Evolutionary conservation across 2,329 filamentous ascomycete species (phyloP).

Genomic region (Colletotrichum gloeosporioides): DNA sequence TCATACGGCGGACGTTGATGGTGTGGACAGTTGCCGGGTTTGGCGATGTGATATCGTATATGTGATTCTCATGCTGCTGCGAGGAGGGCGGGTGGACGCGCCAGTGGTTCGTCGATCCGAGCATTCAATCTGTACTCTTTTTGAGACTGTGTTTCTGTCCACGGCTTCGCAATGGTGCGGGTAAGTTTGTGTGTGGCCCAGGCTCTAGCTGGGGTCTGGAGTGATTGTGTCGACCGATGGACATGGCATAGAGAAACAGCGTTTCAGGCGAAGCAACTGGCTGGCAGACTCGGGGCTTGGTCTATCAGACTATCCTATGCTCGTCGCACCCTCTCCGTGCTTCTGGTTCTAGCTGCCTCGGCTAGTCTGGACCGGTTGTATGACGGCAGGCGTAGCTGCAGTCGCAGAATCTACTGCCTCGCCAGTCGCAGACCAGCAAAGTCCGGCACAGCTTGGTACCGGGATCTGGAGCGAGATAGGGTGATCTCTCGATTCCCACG

Average conservation of each 20-base stretch:
- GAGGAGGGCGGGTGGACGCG: not conserved
- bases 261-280: not conserved
- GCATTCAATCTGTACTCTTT: not conserved
- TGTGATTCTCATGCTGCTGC: not conserved
- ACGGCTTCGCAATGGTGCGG: not conserved
- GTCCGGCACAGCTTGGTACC: not conserved
- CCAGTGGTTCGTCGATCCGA: slow-evolving; percentile 7
- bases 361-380: not conserved
- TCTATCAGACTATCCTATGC: not conserved
- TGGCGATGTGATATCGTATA: not conserved
- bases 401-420: not conserved
- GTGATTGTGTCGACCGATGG: not conserved
- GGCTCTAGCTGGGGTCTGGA: not conserved
- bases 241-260: not conserved
- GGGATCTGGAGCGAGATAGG: not conserved
- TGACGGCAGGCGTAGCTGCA: not conserved
- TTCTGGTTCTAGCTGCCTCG: not conserved
- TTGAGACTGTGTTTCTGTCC: not conserved
- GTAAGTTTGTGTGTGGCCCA: not conserved
- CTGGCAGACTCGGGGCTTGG: not conserved
- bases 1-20: not conserved
- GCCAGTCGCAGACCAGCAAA: not conserved
- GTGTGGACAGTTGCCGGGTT: not conserved
- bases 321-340: not conserved
- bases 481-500: not conserved